These are phyloP conservation scores for Pleurotus tuoliensis DNA, from an alignment of 768 basidiomycete genomes.

Conservation along the genomic window DNA sequence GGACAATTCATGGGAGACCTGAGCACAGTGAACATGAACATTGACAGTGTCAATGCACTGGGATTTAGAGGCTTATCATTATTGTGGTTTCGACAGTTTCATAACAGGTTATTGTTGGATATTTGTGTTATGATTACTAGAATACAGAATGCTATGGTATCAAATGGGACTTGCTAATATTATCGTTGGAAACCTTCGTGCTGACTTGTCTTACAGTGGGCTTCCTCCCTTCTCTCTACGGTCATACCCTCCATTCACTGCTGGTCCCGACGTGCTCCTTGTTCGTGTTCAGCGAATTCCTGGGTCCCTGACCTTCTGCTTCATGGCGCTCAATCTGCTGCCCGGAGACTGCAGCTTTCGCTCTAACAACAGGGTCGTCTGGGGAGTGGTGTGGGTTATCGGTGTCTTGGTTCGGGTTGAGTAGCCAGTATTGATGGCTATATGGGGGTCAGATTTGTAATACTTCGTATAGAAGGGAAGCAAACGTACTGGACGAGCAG, in stretches of 20 bases:
- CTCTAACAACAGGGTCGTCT: constrained; percentile 24
- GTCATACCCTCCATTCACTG: neutral
- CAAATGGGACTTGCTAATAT: too few species aligned
- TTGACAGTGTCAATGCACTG: too few species aligned
- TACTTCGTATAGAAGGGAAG: neutral
- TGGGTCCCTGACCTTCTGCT: neutral
- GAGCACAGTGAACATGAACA: neutral
- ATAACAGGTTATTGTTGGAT: too few species aligned
- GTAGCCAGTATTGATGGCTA: constrained; percentile 48
- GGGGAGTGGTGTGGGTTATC: constrained; percentile 39
- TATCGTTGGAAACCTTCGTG: too few species aligned
- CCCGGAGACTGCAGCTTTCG: neutral
- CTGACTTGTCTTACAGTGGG: too few species aligned
- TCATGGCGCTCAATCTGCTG: neutral
- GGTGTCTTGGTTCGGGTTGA: constrained; percentile 42
- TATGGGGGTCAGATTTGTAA: neutral
- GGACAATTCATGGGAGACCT: neutral
- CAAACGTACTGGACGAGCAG: constrained; percentile 43
- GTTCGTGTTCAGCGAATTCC: neutral
- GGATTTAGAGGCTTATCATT: too few species aligned
- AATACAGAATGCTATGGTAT: too few species aligned
- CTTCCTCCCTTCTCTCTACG: neutral
- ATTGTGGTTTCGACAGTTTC: too few species aligned
- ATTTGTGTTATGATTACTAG: too few species aligned
- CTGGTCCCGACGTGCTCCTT: neutral